Percentiles rank a stretch among this genome's conserved stretches.
These are phyloP conservation scores for Suillus tomentosus DNA, from an alignment of 768 basidiomycete species.

Conservation along the genomic window DNA sequence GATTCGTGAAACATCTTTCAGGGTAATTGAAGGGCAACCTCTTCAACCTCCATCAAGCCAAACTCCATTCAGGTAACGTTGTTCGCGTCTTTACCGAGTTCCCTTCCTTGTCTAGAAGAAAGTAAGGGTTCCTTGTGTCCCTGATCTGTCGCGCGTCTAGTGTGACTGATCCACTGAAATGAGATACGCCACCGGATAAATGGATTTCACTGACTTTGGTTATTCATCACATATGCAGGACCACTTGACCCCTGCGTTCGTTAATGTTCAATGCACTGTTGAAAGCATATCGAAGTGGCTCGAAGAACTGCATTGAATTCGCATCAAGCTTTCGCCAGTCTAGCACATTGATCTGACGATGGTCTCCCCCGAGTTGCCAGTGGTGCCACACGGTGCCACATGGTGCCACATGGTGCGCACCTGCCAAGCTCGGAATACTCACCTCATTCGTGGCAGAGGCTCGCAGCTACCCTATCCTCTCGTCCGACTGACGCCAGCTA, in stretches of 20 bases:
- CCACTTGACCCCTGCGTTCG: neutral
- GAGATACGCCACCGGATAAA: neutral
- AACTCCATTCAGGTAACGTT: neutral
- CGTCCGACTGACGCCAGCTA: too few relatives aligned
- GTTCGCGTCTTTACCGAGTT: neutral
- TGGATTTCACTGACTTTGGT: neutral
- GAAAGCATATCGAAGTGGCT: neutral
- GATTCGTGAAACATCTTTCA: neutral
- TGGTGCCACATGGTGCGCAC: too few relatives aligned
- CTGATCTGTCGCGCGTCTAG: neutral
- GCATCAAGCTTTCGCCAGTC: neutral
- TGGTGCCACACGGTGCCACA: too few relatives aligned
- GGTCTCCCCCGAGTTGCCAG: neutral
- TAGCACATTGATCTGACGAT: neutral
- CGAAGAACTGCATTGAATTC: neutral
- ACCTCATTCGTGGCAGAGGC: too few relatives aligned
- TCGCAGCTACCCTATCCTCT: too few relatives aligned
- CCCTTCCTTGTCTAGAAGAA: neutral
- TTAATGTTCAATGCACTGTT: neutral
- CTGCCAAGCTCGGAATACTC: too few relatives aligned
- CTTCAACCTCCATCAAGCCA: neutral
- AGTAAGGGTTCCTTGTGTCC: neutral
- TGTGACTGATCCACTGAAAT: neutral
- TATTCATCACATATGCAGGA: neutral
- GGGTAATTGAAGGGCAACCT: neutral